A percentile compares a stretch with the other conserved stretches of the same genome.
Evolutionary conservation across 176 grass and related monocot genomes (phyloP).

Genomic region (Secale cereale): DNA sequence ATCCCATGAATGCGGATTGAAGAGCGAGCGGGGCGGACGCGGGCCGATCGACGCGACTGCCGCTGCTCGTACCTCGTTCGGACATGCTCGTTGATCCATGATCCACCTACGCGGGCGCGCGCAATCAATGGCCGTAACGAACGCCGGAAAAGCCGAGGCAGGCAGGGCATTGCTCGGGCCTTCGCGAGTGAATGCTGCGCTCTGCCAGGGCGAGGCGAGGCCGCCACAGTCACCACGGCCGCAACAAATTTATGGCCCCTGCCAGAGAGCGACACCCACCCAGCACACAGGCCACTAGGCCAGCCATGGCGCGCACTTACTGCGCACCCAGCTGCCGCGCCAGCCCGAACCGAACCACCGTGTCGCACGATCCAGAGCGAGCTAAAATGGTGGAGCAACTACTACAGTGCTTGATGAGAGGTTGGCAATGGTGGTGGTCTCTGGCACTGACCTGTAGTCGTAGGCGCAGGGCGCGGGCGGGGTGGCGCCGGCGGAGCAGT

Average conservation of each 20-base stretch:
- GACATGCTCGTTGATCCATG: background rate
- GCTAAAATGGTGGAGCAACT: background rate
- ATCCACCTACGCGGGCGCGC: background rate
- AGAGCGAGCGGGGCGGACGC: background rate
- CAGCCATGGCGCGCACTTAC: background rate
- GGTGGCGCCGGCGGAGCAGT: slow-evolving; percentile 35
- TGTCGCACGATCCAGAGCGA: slow-evolving; percentile 3
- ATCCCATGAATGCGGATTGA: background rate
- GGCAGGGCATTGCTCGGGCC: background rate
- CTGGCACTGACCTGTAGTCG: slow-evolving; percentile 54
- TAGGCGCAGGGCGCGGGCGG: slow-evolving; percentile 51
- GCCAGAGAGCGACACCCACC: background rate
- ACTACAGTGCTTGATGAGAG: background rate
- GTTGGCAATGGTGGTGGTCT: background rate
- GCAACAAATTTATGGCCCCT: background rate
- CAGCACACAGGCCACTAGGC: background rate
- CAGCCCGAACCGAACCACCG: background rate
- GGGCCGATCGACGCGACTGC: too few relatives aligned
- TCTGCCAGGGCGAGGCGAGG: background rate
- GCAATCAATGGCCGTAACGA: background rate
- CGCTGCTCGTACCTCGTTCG: background rate
- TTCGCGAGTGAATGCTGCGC: background rate
- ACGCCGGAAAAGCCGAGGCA: background rate
- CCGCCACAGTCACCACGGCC: background rate
- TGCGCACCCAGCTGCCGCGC: background rate